Conservation (phyloP, 495 filamentous ascomycete genomes). For the Polyplosphaeria fusca region DNA sequence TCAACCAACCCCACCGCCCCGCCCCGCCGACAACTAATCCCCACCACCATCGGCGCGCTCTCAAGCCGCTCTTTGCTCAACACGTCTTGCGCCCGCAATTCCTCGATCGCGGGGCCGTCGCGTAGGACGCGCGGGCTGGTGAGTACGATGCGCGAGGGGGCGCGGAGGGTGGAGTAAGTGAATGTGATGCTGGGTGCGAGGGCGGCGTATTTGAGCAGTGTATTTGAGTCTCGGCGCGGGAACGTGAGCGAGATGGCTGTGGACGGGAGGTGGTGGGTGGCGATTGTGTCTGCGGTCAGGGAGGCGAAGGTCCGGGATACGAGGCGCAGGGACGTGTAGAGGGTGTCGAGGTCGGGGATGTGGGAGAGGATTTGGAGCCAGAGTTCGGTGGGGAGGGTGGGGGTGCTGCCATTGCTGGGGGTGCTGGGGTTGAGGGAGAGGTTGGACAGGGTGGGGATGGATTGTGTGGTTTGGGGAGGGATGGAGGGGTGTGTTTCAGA, state of each 20-base stretch:
- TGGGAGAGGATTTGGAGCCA: constrained; percentile 16
- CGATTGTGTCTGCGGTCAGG: not conserved
- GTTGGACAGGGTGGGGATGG: no score
- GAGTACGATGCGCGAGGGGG: not conserved
- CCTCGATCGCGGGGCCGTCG: not conserved
- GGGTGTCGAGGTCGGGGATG: not conserved
- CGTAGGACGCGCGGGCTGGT: not conserved
- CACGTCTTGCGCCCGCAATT: not conserved
- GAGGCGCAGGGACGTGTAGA: constrained; percentile 2
- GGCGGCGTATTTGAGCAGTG: not conserved
- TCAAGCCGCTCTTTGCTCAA: constrained; percentile 1
- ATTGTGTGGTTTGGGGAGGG: no score
- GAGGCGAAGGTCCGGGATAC: constrained; percentile 1
- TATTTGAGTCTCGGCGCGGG: constrained; percentile 5
- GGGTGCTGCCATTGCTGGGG: no score
- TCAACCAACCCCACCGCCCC: not conserved
- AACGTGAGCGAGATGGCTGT: not conserved
- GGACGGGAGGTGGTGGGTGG: not conserved
- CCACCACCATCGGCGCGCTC: not conserved
- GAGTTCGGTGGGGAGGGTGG: not conserved
- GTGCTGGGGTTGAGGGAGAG: no score
- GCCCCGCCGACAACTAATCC: not conserved
- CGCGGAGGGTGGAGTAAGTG: not conserved
- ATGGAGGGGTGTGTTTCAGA: no score
- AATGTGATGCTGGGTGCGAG: not conserved